Conservation (phyloP, 2,329 filamentous ascomycete species). For the Alternaria atra region DNA sequence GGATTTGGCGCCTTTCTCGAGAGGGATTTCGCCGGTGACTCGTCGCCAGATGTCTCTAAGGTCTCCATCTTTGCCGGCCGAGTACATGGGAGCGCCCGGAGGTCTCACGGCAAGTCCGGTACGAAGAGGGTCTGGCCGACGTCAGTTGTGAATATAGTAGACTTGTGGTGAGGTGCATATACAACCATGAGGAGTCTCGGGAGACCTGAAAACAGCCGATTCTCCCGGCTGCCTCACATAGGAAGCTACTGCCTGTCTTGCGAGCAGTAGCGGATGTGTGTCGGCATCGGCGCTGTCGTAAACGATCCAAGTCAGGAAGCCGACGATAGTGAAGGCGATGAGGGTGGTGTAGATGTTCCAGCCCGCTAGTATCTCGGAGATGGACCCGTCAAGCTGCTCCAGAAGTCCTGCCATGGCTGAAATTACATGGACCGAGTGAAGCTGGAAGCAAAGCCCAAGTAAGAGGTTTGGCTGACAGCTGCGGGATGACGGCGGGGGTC, state of each 20-base stretch:
- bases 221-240: slow-evolving; percentile 84
- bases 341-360: slow-evolving; percentile 85
- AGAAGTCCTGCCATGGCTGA: slow-evolving; percentile 59
- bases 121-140: slow-evolving; percentile 45
- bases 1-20: slow-evolving; percentile 70
- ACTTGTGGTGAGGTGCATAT: background rate
- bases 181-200: slow-evolving; percentile 82
- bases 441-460: background rate
- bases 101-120: slow-evolving; percentile 75
- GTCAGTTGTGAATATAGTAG: slow-evolving; percentile 26
- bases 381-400: slow-evolving; percentile 74
- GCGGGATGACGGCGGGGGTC: slow-evolving; percentile 21
- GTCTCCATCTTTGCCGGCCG: slow-evolving; percentile 84
- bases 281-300: slow-evolving; percentile 81
- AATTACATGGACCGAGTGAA: slow-evolving; percentile 5
- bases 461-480: slow-evolving; percentile 8
- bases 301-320: slow-evolving; percentile 75
- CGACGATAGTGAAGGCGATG: slow-evolving; percentile 71
- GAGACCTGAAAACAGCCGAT: slow-evolving; percentile 85
- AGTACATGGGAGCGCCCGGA: slow-evolving; percentile 81
- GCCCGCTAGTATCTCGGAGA: slow-evolving; percentile 74
- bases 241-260: slow-evolving; percentile 80
- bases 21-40: slow-evolving; percentile 70
- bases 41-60: slow-evolving; percentile 89
- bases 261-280: slow-evolving; percentile 88